Conservation (phyloP, 345 rosid genomes). For the Melaleuca alternifolia region DNA sequence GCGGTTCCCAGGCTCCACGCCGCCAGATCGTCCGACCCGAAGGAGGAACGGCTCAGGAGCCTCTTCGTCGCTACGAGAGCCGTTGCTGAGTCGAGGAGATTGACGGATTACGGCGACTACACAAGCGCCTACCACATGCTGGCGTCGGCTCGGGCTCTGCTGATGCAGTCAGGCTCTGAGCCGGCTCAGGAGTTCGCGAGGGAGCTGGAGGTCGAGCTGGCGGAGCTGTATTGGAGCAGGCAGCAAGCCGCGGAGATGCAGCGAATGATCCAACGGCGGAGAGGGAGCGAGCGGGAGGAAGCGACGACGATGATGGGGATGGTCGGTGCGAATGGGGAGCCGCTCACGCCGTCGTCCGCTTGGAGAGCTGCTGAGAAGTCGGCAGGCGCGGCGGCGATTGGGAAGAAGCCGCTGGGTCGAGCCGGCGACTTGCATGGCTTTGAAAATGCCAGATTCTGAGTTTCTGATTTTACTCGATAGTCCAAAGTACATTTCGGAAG, state of each 20-base stretch:
- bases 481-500: neutral
- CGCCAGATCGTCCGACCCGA: constrained; percentile 37
- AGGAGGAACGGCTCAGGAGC: constrained; percentile 44
- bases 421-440: constrained; percentile 92
- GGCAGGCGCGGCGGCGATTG: constrained; percentile 63
- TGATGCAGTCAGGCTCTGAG: constrained; percentile 36
- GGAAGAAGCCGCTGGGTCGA: constrained; percentile 63
- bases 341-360: constrained; percentile 73
- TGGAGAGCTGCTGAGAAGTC: constrained; percentile 89
- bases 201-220: constrained; percentile 52
- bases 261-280: constrained; percentile 14
- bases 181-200: constrained; percentile 29
- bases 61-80: constrained; percentile 60
- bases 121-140: constrained; percentile 61
- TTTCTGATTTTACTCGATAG: neutral
- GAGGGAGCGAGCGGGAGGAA: constrained; percentile 34
- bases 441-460: constrained; percentile 86
- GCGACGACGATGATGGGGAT: neutral
- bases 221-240: constrained; percentile 54
- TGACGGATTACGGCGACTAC: constrained; percentile 45
- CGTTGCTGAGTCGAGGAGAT: constrained; percentile 66
- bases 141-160: constrained; percentile 58
- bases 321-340: constrained; percentile 22
- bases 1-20: constrained; percentile 31
- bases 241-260: constrained; percentile 4